A percentile compares a stretch with the other conserved stretches of the same genome.
phyloP scores from a whole-genome alignment of 345 rosid genomes.

The Zanthoxylum bungeanum region DNA sequence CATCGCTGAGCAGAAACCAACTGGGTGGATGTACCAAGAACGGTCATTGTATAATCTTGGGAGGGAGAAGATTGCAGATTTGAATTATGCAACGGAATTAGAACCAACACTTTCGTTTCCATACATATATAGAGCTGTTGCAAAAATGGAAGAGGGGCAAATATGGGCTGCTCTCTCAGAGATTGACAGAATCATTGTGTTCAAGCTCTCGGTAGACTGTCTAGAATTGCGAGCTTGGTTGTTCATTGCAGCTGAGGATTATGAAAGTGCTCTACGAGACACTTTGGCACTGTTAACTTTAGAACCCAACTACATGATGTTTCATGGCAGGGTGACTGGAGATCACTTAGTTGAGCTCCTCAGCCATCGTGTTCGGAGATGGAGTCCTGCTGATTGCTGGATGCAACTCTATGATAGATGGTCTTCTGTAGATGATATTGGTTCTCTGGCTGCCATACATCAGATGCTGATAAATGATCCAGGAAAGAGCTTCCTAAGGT shows the following conservation, averaged over 20 bases:
- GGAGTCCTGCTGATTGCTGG: conserved; percentile 84
- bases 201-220: conserved; percentile 71
- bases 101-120: conserved; percentile 84
- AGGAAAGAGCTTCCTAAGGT: conserved; percentile 63
- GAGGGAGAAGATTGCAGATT: conserved; percentile 56
- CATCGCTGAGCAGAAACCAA: conserved; percentile 53
- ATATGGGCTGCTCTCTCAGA: conserved; percentile 63
- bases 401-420: conserved; percentile 81
- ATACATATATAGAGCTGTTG: conserved; percentile 73
- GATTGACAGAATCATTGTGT: conserved; percentile 57
- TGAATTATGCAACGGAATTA: conserved; percentile 66
- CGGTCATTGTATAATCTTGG: conserved; percentile 65
- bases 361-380: conserved; percentile 33
- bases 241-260: conserved; percentile 65
- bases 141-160: conserved; percentile 54
- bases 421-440: conserved; percentile 95
- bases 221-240: conserved; percentile 87
- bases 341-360: conserved; percentile 59
- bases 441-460: conserved; percentile 80
- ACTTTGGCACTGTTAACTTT: conserved; percentile 61
- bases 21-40: conserved; percentile 99
- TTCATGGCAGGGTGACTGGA: conserved; percentile 53
- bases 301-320: conserved; percentile 66
- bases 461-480: conserved; percentile 87
- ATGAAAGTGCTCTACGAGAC: conserved; percentile 70